phyloP scores from a whole-genome alignment of 1,284 basidiomycete species.

The Gastroboletus turbinatus region DNA sequence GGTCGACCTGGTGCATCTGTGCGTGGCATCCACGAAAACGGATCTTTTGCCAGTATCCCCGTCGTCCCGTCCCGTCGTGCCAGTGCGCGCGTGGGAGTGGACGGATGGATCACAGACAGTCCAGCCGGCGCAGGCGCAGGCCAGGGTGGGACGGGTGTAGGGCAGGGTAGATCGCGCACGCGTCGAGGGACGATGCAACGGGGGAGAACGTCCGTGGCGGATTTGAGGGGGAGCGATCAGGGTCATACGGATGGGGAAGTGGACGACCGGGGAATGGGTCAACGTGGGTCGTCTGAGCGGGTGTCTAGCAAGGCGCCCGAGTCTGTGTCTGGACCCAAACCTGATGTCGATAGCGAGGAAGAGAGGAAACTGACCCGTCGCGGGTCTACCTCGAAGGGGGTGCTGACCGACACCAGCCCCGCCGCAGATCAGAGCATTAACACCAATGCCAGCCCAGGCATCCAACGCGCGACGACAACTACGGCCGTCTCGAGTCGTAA shows the following conservation, averaged over 20 bases:
- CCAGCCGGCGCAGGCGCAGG: background rate
- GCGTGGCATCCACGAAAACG: slow-evolving; percentile 1
- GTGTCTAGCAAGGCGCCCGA: background rate
- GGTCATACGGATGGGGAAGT: slow-evolving; percentile 32
- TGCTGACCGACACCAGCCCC: background rate
- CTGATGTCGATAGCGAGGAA: background rate
- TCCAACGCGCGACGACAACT: slow-evolving; percentile 13
- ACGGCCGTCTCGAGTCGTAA: background rate
- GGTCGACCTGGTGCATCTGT: slow-evolving; percentile 14
- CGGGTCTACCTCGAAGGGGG: background rate
- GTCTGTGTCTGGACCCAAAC: background rate
- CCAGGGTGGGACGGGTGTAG: background rate
- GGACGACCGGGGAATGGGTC: background rate
- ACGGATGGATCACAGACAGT: slow-evolving; percentile 29
- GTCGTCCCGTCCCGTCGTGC: background rate
- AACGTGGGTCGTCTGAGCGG: background rate
- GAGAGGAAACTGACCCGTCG: background rate
- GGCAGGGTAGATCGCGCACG: background rate
- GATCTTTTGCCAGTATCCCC: background rate
- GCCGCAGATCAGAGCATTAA: background rate
- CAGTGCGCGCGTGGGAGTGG: background rate
- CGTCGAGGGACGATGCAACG: slow-evolving; percentile 9
- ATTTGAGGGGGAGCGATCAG: slow-evolving; percentile 27
- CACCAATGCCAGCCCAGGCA: background rate
- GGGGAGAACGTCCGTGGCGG: slow-evolving; percentile 22